Base-by-base conservation (phyloP, 2,329 filamentous ascomycete genomes). In the Zymoseptoria tritici region DNA sequence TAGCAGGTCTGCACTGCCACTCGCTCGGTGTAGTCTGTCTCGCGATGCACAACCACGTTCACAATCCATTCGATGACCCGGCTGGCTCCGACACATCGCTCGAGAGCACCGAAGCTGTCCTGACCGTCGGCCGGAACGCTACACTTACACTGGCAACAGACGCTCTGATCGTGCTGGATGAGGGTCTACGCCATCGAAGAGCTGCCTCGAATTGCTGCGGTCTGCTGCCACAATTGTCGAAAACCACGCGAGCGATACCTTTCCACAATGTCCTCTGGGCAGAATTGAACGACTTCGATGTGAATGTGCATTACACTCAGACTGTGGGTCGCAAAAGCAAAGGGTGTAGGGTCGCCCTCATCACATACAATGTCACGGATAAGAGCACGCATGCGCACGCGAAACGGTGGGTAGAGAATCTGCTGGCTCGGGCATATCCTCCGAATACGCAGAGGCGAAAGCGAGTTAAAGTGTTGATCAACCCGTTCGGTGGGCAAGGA, bases 241-340 rank as follows among this genome's bases (percentile, higher is more conserved):
- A 81, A 60, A 76, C 77, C 31, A 83, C 79, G 29, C 78, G 78
- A 63, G 78, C 82, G 5, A 87, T 97, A 29, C 86, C 89, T 1
- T 87, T 91, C 62, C 92, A 90, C 77, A 89, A 96, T 72, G 78
- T 97, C 62, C 85, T 97, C 54, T 95, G 90, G 87, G 90, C 88
- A 49, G 85, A 90, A 65, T 72, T 88, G 26, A 78, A 79, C 54
- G 79, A 82, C 52, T 78, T 76, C 57, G 80, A 82, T 29, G 76
- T 96, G 55, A 82, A 81, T 7, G 85, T 97, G 70, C 84, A 87
- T 56, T 94, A 90, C 73, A 90, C 90, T 53, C 76, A 82, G 31
- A 80, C 81, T 0, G 81, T 83, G 42, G 74, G 75, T 11, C 72
- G 68, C 55, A 67, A 67, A 42, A 85, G 86, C 68, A 79, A 81